phyloP scores from a whole-genome alignment of 305 asterid species.

The Euphrasia arctica region DNA sequence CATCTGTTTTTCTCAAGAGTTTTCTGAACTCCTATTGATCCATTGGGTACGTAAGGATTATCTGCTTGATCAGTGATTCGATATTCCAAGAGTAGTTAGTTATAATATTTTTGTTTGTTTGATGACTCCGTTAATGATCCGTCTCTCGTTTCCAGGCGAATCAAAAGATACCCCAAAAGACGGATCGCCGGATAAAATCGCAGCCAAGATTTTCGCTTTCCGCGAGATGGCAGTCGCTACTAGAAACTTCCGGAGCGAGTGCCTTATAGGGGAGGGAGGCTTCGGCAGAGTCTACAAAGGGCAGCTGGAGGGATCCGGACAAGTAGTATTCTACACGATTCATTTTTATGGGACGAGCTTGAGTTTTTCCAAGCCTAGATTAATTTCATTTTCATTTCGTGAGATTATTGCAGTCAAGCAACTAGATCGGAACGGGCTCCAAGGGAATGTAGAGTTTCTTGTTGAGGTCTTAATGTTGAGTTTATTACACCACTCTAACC shows the following conservation, averaged over 20 bases:
- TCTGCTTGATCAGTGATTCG: background rate
- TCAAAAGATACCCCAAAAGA: conserved; percentile 41
- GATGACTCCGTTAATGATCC: background rate
- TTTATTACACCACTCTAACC: conserved; percentile 69
- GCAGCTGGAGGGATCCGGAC: conserved; percentile 62
- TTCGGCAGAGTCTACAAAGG: conserved; percentile 90
- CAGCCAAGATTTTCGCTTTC: conserved; percentile 80
- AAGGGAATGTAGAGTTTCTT: conserved; percentile 87
- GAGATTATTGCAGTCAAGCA: conserved; percentile 90
- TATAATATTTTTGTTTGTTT: conserved; percentile 1
- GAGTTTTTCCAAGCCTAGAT: background rate
- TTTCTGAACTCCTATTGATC: background rate
- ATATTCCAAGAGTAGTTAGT: background rate
- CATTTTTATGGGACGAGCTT: background rate
- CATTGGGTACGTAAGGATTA: too few relatives aligned
- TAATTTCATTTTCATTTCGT: background rate
- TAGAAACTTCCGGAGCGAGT: conserved; percentile 63
- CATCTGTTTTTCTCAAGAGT: too few relatives aligned
- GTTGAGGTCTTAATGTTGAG: conserved; percentile 89
- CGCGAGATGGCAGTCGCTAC: conserved; percentile 85
- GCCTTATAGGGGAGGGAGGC: conserved; percentile 85
- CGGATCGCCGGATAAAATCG: conserved; percentile 59
- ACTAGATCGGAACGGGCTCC: conserved; percentile 81
- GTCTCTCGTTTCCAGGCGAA: conserved; percentile 36
- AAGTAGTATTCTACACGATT: conserved; percentile 38